Evolutionary conservation across 257 asterid species (phyloP), one percentile per base, ranked within the genome.

Genomic region (Ligustrum vulgare): DNA sequence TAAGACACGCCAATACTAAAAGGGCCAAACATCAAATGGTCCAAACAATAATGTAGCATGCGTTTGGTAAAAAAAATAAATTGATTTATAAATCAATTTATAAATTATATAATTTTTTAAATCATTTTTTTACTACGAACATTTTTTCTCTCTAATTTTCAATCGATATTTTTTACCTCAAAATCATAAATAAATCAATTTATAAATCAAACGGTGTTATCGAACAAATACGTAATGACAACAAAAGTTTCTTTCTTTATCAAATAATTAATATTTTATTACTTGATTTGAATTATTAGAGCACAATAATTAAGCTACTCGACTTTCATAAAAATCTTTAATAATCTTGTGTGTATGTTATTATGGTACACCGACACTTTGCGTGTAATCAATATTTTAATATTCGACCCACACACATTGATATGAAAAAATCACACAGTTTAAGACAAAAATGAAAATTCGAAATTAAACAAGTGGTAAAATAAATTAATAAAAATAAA

Each of bases 221-320:
- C n/a, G n/a, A n/a, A n/a, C n/a, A n/a, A n/a, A n/a, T n/a, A n/a
- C n/a, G n/a, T 15, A 45, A 45, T 45, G 56, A 13, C 25, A 13
- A 33, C 13, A 33, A 8, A 28, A 16, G 22, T 32, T 5, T 31
- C 37, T 4, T 33, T 67, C 25, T 33, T 58, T 9, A 35, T 43
- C 33, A 60, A 69, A 10, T 1, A n/a, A 54, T 65, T 45, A 58
- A 23, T 54, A 45, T 3, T 32, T 37, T 22, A 66, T 49, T 51
- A 49, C 37, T 66, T 49, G 10, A 65, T 28, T 78, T 36, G 66
- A 51, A 68, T 51, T 37, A 33, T 66, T 75, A 3, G 12, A 22
- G 13, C 18, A 9, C 25, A 33, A 63, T 49, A 32, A 76, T 45
- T 15, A 45, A 45, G 20, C 56, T 3, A 45, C 56, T 13, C 4